Evolutionary conservation across 345 rosid genomes (phyloP).

Genomic region (Punica granatum): DNA sequence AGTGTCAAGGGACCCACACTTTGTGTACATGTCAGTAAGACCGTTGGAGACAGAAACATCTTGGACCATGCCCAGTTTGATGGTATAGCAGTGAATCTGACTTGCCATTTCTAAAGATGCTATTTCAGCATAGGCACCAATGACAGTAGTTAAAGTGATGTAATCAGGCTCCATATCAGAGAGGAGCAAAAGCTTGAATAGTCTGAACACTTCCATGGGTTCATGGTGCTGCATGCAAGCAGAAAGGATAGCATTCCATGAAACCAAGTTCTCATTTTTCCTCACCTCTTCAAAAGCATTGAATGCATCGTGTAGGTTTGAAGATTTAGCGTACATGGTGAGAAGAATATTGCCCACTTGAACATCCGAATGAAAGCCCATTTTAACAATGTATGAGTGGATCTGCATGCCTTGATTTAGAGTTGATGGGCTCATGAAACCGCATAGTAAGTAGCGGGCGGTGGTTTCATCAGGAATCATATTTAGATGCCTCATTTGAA

Average conservation of each 20-base stretch:
- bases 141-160: constrained; percentile 35
- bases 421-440: constrained; percentile 24
- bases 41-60: constrained; percentile 46
- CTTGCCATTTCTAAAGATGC: constrained; percentile 59
- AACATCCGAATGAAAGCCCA: constrained; percentile 30
- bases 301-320: constrained; percentile 27
- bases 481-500: constrained; percentile 26
- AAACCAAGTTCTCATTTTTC: constrained; percentile 36
- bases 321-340: constrained; percentile 53
- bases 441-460: constrained; percentile 39
- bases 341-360: constrained; percentile 45
- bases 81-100: constrained; percentile 47
- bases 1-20: constrained; percentile 56
- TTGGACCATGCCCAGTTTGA: constrained; percentile 40
- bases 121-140: constrained; percentile 54
- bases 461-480: constrained; percentile 37
- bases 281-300: constrained; percentile 47
- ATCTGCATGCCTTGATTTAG: constrained; percentile 41
- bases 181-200: constrained; percentile 44
- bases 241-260: constrained; percentile 69
- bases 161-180: constrained; percentile 45
- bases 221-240: constrained; percentile 54
- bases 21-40: constrained; percentile 64
- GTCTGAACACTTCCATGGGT: constrained; percentile 42
- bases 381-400: constrained; percentile 41